A percentile compares a stretch with the other conserved stretches of the same genome.
phyloP scores from a whole-genome alignment of 306 rosid species.

The Vachellia pachyceras region DNA sequence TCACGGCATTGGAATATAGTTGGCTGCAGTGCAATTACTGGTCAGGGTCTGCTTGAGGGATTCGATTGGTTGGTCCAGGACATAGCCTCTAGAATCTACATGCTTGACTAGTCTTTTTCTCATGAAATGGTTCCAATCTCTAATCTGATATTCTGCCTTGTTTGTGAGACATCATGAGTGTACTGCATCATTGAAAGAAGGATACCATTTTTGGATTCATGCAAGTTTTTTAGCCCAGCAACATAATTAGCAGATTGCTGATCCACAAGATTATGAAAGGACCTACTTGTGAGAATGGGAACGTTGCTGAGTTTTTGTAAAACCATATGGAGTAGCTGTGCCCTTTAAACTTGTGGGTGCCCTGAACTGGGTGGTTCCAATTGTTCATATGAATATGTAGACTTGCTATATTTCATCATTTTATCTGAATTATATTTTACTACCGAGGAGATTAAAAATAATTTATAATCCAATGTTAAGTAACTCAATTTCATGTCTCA shows the following conservation, averaged over 20 bases:
- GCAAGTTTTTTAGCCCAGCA: not conserved
- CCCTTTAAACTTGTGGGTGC: no score
- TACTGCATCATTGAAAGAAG: slow-evolving; percentile 11
- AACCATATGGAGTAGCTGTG: no score
- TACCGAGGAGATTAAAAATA: not conserved
- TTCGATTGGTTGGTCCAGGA: slow-evolving; percentile 93
- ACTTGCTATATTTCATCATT: not conserved
- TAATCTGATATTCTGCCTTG: not conserved
- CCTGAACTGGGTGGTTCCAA: not conserved
- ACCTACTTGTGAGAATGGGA: not conserved
- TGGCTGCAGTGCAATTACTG: slow-evolving; percentile 84
- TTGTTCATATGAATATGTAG: not conserved
- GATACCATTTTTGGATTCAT: not conserved
- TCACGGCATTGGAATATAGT: slow-evolving; percentile 80
- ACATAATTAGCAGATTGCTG: not conserved
- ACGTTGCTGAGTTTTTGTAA: no score
- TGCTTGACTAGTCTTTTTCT: slow-evolving; percentile 56
- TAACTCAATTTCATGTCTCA: no score
- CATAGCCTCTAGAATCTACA: slow-evolving; percentile 81
- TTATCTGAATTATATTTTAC: not conserved
- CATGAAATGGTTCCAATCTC: slow-evolving; percentile 24
- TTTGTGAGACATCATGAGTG: not conserved
- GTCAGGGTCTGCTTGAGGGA: slow-evolving; percentile 81
- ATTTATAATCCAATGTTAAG: not conserved
- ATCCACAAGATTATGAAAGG: not conserved